A percentile compares a stretch with the other conserved stretches of the same genome.
Conservation (phyloP, 2,329 filamentous ascomycete genomes). For the Neophaeococcomyces mojaviensis region DNA sequence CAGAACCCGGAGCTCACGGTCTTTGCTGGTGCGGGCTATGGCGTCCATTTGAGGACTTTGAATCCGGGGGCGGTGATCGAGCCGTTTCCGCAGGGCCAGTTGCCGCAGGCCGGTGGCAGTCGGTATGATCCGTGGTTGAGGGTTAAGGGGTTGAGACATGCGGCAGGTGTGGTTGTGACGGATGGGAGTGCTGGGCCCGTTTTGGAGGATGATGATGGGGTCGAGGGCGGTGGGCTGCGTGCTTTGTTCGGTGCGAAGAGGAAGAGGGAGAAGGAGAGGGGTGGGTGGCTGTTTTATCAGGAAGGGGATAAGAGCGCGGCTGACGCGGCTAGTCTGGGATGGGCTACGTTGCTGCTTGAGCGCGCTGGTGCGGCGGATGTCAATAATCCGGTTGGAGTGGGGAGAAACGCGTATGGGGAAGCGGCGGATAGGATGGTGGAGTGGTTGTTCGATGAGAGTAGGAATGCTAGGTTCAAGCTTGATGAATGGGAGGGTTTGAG, state of each 20-base stretch:
- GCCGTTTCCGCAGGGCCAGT: conserved; percentile 1
- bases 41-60: not conserved
- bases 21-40: conserved; percentile 9
- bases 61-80: not conserved
- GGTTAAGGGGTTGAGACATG: conserved; percentile 8
- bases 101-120: conserved; percentile 2
- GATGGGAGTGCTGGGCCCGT: not conserved
- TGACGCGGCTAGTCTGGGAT: conserved; percentile 8
- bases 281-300: not conserved
- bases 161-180: not conserved
- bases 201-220: not conserved
- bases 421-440: conserved; percentile 8
- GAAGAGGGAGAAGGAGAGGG: not conserved
- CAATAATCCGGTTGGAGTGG: conserved; percentile 5
- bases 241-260: not conserved
- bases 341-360: conserved; percentile 5
- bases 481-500: not conserved
- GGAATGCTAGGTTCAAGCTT: conserved; percentile 1
- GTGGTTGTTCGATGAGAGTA: not conserved
- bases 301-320: not conserved
- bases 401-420: conserved; percentile 8
- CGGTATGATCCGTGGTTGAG: conserved; percentile 6
- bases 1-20: conserved; percentile 13
- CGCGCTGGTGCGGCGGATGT: conserved; percentile 5
- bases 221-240: not conserved